Evolutionary conservation across 371 early-diverging fungal species (phyloP), one percentile per base, ranked within the genome.

Genomic region (Apophysomyces trapeziformis): DNA sequence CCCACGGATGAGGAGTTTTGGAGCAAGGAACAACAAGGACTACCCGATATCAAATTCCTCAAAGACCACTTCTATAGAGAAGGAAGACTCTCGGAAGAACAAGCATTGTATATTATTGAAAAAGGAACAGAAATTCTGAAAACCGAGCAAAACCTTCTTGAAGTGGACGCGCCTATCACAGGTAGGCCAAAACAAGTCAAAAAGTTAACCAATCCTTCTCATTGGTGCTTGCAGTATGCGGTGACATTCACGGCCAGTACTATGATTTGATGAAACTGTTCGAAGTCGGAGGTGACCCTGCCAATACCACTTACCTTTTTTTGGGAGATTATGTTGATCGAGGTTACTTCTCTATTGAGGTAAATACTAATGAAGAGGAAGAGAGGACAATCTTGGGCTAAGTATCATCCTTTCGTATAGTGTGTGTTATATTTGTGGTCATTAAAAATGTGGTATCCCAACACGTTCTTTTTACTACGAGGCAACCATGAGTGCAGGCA

Each of bases 241-340:
- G 99, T 43, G 99, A 99, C 82, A 93, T 99, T 38, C 99, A 99
- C 76, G 99, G 99, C 8, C 99, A 99, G 79, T 99, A 92, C 79
- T 96, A 90, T 72, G 99, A 99, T 81, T 85, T 99, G 71, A 93
- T 99, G 92, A 98, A 96, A 74, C 85, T 99, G 21, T 96, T 99
- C 77, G 95, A 98, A 73, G 95, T 98, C 13, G 96, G 98, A 47
- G 99, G 99, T 16, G 90, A 93, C 70, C 99, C 99, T 35, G 89
- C 90, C 1, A 84, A 85, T 5, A 96, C 96, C 5, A 77, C 92
- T 7, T 96, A 95, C 69, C 84, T 99, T 45, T 99, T 93, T 70
- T 74, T 98, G 68, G 99, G 99, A 6, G 99, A 99, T 78, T 99
- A 99, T 78, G 99, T 99, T 1, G 99, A 99, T 79, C 85, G 99